These are phyloP conservation scores for Plectranthus barbatus DNA, from an alignment of 257 asterid species.

Conservation along the genomic window DNA sequence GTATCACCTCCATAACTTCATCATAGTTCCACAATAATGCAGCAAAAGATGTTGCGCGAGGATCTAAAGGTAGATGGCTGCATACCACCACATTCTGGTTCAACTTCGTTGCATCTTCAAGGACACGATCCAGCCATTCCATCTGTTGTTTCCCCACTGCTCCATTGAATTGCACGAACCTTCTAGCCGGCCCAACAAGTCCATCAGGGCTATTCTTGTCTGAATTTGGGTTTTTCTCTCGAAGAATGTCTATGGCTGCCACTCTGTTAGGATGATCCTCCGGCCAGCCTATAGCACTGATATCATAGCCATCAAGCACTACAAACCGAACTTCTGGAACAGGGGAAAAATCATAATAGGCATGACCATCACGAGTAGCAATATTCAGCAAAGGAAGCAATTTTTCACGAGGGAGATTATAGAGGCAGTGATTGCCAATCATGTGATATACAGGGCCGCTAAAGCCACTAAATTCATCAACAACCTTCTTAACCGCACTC, in stretches of 20 bases:
- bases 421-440: conserved; percentile 96
- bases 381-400: conserved; percentile 69
- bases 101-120: not conserved
- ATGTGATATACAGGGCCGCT: conserved; percentile 66
- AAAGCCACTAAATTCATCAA: conserved; percentile 36
- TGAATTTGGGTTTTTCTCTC: conserved; percentile 66
- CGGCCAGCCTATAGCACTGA: conserved; percentile 91
- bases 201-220: conserved; percentile 89
- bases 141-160: conserved; percentile 71
- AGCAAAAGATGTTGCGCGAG: conserved; percentile 34
- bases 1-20: conserved; percentile 83
- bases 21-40: conserved; percentile 75
- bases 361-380: conserved; percentile 28
- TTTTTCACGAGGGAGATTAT: conserved; percentile 81
- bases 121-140: not conserved
- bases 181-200: conserved; percentile 56
- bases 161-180: conserved; percentile 88
- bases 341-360: conserved; percentile 87
- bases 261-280: conserved; percentile 56
- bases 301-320: conserved; percentile 77
- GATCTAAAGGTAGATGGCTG: not conserved
- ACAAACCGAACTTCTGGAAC: conserved; percentile 67
- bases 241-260: conserved; percentile 52
- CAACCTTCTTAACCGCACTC: conserved; percentile 40
- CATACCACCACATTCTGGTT: conserved; percentile 1